These are phyloP conservation scores for Heritiera fomes DNA, from an alignment of 345 rosid species.

Conservation along the genomic window DNA sequence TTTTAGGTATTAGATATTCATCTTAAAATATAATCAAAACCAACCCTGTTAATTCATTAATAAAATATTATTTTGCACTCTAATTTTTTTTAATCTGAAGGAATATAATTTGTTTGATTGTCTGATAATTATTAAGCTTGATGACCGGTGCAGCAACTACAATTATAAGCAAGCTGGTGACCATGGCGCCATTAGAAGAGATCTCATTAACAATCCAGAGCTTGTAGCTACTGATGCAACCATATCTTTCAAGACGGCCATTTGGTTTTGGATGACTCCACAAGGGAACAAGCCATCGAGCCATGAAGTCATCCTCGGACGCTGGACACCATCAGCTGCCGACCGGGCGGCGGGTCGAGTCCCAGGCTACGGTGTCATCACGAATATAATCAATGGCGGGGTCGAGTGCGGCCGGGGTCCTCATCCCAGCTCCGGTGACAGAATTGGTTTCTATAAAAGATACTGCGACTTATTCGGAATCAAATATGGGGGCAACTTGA, in stretches of 20 bases:
- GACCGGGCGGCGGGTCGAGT: conserved; percentile 34
- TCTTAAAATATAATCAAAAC: too few relatives aligned
- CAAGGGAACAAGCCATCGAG: conserved; percentile 42
- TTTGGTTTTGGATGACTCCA: conserved; percentile 49
- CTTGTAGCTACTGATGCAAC: conserved; percentile 45
- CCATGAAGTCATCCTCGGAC: conserved; percentile 31
- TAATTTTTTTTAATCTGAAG: too few relatives aligned
- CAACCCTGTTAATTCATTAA: too few relatives aligned
- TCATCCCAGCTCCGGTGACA: conserved; percentile 17
- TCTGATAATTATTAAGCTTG: neutral
- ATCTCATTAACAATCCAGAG: conserved; percentile 51
- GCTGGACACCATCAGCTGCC: conserved; percentile 33
- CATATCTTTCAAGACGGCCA: conserved; percentile 43
- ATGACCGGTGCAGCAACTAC: conserved; percentile 38
- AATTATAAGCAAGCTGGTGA: conserved; percentile 54
- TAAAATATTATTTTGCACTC: too few relatives aligned
- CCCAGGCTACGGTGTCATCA: conserved; percentile 36
- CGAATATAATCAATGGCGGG: conserved; percentile 42
- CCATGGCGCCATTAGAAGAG: conserved; percentile 27
- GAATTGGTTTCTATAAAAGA: conserved; percentile 35
- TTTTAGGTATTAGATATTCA: too few relatives aligned
- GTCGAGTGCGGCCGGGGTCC: conserved; percentile 27
- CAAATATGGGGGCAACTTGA: conserved; percentile 26
- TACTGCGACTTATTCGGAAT: conserved; percentile 32
- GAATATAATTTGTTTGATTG: too few relatives aligned